These are phyloP conservation scores for Bathelium albidoporum DNA, from an alignment of 495 filamentous ascomycete genomes.

Conservation along the genomic window DNA sequence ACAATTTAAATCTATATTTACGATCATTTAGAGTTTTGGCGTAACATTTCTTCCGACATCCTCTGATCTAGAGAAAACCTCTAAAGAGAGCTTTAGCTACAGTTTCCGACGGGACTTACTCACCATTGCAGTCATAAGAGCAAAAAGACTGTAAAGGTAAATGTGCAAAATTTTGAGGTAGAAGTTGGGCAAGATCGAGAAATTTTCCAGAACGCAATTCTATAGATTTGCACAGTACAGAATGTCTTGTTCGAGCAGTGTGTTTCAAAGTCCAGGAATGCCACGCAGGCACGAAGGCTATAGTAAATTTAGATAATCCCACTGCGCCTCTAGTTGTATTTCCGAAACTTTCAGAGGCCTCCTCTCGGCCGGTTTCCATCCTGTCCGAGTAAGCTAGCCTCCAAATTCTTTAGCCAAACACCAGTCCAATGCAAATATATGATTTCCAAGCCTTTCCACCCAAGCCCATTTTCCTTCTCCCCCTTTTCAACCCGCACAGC, in stretches of 20 bases:
- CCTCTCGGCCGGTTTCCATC: too few species aligned
- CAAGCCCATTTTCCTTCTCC: background rate
- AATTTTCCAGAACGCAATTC: too few species aligned
- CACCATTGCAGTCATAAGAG: too few species aligned
- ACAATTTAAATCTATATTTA: too few species aligned
- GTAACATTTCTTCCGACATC: too few species aligned
- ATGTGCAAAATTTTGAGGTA: background rate
- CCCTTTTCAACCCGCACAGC: background rate
- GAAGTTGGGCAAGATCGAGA: background rate
- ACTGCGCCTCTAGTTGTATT: background rate
- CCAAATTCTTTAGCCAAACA: background rate
- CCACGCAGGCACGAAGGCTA: background rate
- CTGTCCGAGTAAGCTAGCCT: too few species aligned
- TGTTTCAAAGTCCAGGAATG: background rate
- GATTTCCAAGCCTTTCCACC: background rate
- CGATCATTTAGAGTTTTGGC: too few species aligned
- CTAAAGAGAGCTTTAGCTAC: too few species aligned
- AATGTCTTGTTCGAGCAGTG: background rate
- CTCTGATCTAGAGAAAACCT: too few species aligned
- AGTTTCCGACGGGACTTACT: too few species aligned
- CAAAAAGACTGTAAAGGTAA: too few species aligned
- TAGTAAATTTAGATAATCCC: background rate
- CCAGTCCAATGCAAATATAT: background rate
- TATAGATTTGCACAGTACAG: background rate
- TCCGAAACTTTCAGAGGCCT: background rate